A percentile compares a stretch with the other conserved stretches of the same genome.
These are phyloP conservation scores for Lachancea thermotolerans DNA, from an alignment of 805 yeast species.

Conservation along the genomic window DNA sequence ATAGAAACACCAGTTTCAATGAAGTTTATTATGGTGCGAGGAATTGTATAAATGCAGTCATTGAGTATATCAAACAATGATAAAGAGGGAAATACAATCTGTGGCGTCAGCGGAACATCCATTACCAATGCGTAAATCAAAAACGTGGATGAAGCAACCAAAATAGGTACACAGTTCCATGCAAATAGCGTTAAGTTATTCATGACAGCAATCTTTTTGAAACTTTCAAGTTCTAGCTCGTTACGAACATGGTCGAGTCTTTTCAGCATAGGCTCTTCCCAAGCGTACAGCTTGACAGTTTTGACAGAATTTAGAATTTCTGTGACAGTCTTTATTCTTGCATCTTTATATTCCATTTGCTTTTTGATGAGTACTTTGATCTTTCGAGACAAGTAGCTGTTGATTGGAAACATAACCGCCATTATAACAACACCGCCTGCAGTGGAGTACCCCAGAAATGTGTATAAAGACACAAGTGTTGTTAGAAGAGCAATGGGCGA, in stretches of 20 bases:
- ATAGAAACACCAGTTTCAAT: conserved; percentile 57
- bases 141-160: conserved; percentile 58
- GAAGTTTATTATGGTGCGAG: conserved; percentile 47
- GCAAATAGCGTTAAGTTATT: conserved; percentile 45
- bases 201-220: conserved; percentile 42
- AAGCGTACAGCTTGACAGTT: conserved; percentile 59
- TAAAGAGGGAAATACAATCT: conserved; percentile 62
- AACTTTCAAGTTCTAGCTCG: conserved; percentile 47
- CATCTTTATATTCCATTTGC: conserved; percentile 59
- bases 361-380: conserved; percentile 42
- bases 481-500: conserved; percentile 52
- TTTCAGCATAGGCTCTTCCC: conserved; percentile 60
- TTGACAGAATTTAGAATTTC: conserved; percentile 57
- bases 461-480: conserved; percentile 48
- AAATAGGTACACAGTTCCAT: conserved; percentile 59
- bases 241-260: conserved; percentile 50
- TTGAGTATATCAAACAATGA: conserved; percentile 52
- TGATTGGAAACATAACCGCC: conserved; percentile 52
- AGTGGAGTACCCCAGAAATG: conserved; percentile 51
- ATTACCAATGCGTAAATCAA: conserved; percentile 44
- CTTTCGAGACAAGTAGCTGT: conserved; percentile 40
- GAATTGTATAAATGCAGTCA: conserved; percentile 53
- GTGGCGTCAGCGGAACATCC: conserved; percentile 51
- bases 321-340: conserved; percentile 49
- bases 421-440: conserved; percentile 50